Evolutionary conservation across 768 basidiomycete genomes (phyloP).

Genomic region (Leccinum longicurvipes): DNA sequence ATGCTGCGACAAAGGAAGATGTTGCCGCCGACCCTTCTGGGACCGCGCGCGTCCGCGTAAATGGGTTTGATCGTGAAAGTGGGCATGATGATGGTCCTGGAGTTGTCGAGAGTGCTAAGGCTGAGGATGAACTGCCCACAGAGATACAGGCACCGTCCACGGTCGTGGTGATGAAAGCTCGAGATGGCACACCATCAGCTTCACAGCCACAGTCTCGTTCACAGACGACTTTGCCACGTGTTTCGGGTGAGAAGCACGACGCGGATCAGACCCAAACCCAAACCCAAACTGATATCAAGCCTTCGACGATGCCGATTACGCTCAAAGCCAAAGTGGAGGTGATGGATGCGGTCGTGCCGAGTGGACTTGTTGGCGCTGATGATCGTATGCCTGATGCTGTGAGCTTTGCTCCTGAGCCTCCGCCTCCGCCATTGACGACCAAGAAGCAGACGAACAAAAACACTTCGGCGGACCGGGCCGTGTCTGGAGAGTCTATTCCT

Average conservation of each 20-base stretch:
- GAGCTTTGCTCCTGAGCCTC: constrained; percentile 31
- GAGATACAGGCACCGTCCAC: not conserved
- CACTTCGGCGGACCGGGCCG: constrained; percentile 1
- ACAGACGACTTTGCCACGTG: not conserved
- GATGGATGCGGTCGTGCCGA: constrained; percentile 21
- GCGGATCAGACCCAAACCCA: constrained; percentile 10
- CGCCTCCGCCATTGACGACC: constrained; percentile 30
- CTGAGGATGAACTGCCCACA: not conserved
- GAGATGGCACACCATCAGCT: not conserved
- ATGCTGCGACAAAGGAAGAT: constrained; percentile 3
- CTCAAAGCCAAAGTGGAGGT: constrained; percentile 26
- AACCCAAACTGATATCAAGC: constrained; percentile 3
- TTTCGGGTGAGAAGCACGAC: not conserved
- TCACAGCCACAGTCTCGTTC: not conserved
- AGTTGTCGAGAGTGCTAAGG: not conserved
- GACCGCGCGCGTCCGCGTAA: not conserved
- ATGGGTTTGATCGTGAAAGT: not conserved
- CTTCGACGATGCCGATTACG: constrained; percentile 10
- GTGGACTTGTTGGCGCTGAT: constrained; percentile 15
- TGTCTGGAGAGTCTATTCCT: not conserved
- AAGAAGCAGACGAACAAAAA: constrained; percentile 17
- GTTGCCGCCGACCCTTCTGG: not conserved
- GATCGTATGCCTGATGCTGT: constrained; percentile 20
- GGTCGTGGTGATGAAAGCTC: not conserved
- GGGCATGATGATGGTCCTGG: not conserved